Evolutionary conservation across 768 basidiomycete species (phyloP), one percentile per base, ranked within the genome.

Genomic region (Suillus spraguei): DNA sequence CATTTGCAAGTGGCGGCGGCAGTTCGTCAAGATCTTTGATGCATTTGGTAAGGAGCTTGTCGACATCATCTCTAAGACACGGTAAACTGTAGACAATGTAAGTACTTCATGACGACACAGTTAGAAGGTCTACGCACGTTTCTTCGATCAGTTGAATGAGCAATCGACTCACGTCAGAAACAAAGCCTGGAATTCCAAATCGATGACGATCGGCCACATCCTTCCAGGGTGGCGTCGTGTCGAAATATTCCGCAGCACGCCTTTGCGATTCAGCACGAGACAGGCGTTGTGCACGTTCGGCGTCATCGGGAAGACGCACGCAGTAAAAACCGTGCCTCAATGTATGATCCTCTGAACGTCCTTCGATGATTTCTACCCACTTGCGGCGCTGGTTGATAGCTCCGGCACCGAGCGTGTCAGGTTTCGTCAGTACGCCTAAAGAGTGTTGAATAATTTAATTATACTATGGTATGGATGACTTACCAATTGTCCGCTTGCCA

Each of bases 371-470:
- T 0, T 80, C 76, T n/a, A 78, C 74, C 87, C 89, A 90, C 35
- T 42, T 50, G 38, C 76, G 53, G 17, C 75, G 81, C 52, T 78
- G 52, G 47, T 80, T 76, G 5, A 70, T 79, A 4, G 81, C 76
- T 11, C 86, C 86, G 0, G 65, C 49, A 1, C 74, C 70, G 1
- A 92, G 72, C 5, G 72, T 78, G 65, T 92, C 91, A 0, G 88
- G 86, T 66, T 92, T 91, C 0, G 90, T 92, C 11, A 91, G 78
- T 1, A 92, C 82, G 6, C 87, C 89, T 91, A 65, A 1, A 9
- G 33, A 5, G 33, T 39, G 22, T 64, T 36, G 7, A 68, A 46
- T 44, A 0, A 17, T 14, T 17, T 10, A 17, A 9, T 7, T 9
- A 42, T 41, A 39, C 7, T n/a, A 7, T n/a, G 50, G 17, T 16